Conservation (phyloP, 2,329 filamentous ascomycete genomes). For the Monilinia laxa region DNA sequence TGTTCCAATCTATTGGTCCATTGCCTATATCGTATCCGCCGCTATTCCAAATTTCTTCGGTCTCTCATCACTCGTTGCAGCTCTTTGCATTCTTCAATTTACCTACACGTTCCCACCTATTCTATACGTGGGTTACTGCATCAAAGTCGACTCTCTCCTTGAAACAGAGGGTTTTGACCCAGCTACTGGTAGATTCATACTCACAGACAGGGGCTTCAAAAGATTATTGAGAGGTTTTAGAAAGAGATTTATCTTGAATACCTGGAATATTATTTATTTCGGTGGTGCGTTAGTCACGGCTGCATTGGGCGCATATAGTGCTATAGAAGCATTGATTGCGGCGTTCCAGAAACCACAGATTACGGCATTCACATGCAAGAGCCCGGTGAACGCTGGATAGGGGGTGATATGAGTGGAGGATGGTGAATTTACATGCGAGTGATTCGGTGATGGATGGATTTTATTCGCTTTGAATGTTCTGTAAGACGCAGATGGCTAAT, state of each 20-base stretch:
- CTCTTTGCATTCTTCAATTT: conserved; percentile 48
- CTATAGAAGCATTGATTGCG: conserved; percentile 41
- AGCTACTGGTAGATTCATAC: conserved; percentile 24
- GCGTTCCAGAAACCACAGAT: conserved; percentile 32
- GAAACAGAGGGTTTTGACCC: conserved; percentile 39
- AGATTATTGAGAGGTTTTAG: conserved; percentile 30
- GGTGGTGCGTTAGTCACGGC: conserved; percentile 30
- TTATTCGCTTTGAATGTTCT: neutral
- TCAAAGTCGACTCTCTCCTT: conserved; percentile 34
- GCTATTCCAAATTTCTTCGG: conserved; percentile 49
- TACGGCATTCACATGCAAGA: conserved; percentile 33
- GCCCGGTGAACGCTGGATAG: conserved; percentile 12
- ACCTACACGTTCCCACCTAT: conserved; percentile 49
- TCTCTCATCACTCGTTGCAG: conserved; percentile 44
- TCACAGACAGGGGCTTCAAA: conserved; percentile 21
- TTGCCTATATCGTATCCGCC: conserved; percentile 56
- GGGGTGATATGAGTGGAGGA: neutral
- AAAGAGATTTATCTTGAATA: conserved; percentile 26
- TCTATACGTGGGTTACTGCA: conserved; percentile 37
- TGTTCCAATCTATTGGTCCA: conserved; percentile 56
- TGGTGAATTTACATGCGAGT: neutral
- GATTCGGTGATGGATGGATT: neutral
- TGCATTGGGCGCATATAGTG: conserved; percentile 32
- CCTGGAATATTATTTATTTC: conserved; percentile 33
- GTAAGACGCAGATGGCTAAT: too few relatives aligned